phyloP scores from a whole-genome alignment of 1,284 basidiomycete genomes.

The Phellopilus nigrolimitatus region DNA sequence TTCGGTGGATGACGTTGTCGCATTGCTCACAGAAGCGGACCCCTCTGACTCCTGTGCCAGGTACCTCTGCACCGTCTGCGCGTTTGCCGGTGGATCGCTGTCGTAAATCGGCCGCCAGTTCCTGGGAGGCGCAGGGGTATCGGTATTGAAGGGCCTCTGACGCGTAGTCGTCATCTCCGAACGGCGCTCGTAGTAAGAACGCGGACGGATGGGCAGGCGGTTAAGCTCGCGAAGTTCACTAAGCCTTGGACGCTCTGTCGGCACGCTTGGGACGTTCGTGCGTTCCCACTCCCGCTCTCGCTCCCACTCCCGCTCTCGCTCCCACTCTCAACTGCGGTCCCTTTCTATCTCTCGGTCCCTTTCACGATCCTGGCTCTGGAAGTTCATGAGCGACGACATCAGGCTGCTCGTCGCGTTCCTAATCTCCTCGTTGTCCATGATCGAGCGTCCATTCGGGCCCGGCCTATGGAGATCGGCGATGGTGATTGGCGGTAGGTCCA shows the following conservation, averaged over 20 bases:
- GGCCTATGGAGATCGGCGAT: not conserved
- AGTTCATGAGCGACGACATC: not conserved
- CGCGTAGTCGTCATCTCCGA: not conserved
- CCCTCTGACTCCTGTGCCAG: too few species aligned
- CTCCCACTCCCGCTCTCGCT: not conserved
- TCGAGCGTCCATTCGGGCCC: not conserved
- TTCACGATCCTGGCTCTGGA: not conserved
- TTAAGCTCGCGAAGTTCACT: conserved; percentile 7
- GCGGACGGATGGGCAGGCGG: conserved; percentile 3
- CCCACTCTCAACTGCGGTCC: too few species aligned
- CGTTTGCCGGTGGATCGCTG: too few species aligned
- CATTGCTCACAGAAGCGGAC: too few species aligned
- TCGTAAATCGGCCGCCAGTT: too few species aligned
- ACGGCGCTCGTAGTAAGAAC: not conserved
- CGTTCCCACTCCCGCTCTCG: not conserved
- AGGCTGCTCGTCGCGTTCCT: not conserved
- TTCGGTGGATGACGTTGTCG: conserved; percentile 13
- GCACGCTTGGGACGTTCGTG: not conserved
- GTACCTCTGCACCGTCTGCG: too few species aligned
- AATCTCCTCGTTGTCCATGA: not conserved
- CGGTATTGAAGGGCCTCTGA: not conserved
- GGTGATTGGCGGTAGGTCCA: not conserved
- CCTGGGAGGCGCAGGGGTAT: not conserved
- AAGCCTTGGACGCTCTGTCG: not conserved
- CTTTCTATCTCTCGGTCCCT: not conserved